Conservation (phyloP, 768 basidiomycete genomes). For the Russula dissimulans region DNA sequence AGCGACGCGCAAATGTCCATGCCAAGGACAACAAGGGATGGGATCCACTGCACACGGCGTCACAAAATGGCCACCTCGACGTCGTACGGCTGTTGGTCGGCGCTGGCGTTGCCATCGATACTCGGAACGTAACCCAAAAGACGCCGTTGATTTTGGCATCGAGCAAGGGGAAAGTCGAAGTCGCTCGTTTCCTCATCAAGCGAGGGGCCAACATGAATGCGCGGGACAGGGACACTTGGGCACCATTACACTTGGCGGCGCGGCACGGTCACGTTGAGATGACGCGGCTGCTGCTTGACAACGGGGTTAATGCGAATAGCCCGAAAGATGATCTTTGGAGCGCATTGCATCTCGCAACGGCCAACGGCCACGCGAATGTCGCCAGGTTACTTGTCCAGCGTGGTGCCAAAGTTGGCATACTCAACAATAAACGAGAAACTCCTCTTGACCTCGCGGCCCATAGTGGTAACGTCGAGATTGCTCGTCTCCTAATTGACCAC, state of each 20-base stretch:
- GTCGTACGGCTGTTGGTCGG: not conserved
- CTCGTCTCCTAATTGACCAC: not conserved
- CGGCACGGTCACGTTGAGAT: not conserved
- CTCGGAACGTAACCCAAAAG: not conserved
- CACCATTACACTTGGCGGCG: not conserved
- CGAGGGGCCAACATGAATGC: not conserved
- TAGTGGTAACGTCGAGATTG: not conserved
- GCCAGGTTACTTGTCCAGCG: not conserved
- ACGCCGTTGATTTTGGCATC: conserved; percentile 43
- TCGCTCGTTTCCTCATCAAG: not conserved
- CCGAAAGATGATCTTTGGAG: not conserved
- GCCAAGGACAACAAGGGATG: not conserved
- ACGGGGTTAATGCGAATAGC: not conserved
- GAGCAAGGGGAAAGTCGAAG: not conserved
- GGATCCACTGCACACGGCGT: not conserved
- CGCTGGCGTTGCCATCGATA: not conserved
- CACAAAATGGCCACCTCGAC: not conserved
- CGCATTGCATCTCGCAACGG: not conserved
- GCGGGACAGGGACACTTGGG: not conserved
- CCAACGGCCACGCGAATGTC: not conserved
- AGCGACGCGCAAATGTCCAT: not conserved
- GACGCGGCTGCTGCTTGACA: not conserved
- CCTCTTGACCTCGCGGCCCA: not conserved
- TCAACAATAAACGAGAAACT: not conserved
- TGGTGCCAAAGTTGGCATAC: not conserved